Base-by-base conservation (phyloP, 1,284 basidiomycete genomes). In the Leccinum solheimii region DNA sequence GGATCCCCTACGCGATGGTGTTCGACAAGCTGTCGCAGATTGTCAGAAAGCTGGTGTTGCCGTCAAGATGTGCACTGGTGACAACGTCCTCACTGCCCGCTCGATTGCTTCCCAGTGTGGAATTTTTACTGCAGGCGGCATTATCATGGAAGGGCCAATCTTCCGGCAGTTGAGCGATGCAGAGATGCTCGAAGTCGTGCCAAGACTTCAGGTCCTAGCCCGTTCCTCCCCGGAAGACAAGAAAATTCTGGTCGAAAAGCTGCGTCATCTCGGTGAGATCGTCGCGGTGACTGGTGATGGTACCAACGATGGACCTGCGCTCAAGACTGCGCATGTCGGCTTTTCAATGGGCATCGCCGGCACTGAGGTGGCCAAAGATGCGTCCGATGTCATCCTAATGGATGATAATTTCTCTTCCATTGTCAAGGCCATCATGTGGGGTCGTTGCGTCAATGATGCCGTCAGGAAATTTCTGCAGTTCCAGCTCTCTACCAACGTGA, bases 331-430 rank as follows among this genome's bases (percentile, higher is more conserved):
- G 36, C 83, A 97, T 67, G 94, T 97, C 51, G 94, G 95, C 48
- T 97, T 97, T 79, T 94, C 94, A 13, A 99, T 99, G 97, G 97
- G 97, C 73, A 95, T 99, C 68, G 90, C 96, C 48, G 97, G 97
- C 45, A 99, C 97, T 2, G 97, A 99, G 75, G 95, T 99, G 26
- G 97, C 97, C 57, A 98, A 99, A 79, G 96, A 98, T 77, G 97
- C 97, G 2, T 98, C 95, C 9, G 97, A 99, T 73, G 98, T 99
- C 71, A 97, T 99, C 69, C 86, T 99, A 55, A 97, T 98, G 95
- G 92, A 95, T 73, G 97, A 98, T 79, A 97, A 98, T 76, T 98
- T 99, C 75, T 82, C 93, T 9, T 95, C 93, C 16, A 97, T 99
- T 73, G 94, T 98, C 67, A 91, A 94, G 70, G 97, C 97, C 60